A percentile compares a stretch with the other conserved stretches of the same genome.
These are phyloP conservation scores for Otatea glauca DNA, from an alignment of 176 grass and related monocot species.

Conservation along the genomic window DNA sequence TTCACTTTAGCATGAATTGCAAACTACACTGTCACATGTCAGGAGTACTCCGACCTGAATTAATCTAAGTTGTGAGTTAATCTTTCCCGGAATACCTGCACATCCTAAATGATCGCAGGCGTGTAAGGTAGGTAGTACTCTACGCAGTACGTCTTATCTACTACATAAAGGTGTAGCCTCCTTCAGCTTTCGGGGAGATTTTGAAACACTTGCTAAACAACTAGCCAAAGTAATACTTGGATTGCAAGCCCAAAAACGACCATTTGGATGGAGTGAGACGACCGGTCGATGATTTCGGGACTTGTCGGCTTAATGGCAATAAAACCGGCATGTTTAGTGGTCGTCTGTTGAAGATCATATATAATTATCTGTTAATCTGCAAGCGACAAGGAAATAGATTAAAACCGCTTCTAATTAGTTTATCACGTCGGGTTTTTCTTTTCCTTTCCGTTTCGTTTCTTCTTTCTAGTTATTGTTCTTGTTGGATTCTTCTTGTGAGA, in stretches of 20 bases:
- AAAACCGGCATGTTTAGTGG: slow-evolving; percentile 48
- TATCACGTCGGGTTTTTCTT: neutral
- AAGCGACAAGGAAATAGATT: neutral
- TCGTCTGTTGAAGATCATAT: neutral
- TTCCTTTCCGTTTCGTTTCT: neutral
- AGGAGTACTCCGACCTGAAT: too few relatives aligned
- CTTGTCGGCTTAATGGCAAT: slow-evolving; percentile 45
- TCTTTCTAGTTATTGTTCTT: slow-evolving; percentile 3
- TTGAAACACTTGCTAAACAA: slow-evolving; percentile 20
- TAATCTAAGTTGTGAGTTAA: too few relatives aligned
- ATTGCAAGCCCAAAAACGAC: slow-evolving; percentile 46
- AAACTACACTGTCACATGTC: too few relatives aligned
- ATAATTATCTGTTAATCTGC: neutral
- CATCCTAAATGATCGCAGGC: neutral
- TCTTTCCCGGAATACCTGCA: too few relatives aligned
- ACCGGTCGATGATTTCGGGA: slow-evolving; percentile 37
- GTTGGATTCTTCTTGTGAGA: neutral
- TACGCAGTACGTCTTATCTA: neutral
- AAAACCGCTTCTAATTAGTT: slow-evolving; percentile 8
- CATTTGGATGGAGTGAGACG: slow-evolving; percentile 41
- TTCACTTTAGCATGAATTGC: too few relatives aligned
- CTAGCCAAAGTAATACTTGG: slow-evolving; percentile 32
- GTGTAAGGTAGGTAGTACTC: neutral
- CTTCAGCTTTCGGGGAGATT: slow-evolving; percentile 13
- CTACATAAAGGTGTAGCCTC: neutral